Conservation (phyloP, 257 asterid species). For the Lantana camara region DNA sequence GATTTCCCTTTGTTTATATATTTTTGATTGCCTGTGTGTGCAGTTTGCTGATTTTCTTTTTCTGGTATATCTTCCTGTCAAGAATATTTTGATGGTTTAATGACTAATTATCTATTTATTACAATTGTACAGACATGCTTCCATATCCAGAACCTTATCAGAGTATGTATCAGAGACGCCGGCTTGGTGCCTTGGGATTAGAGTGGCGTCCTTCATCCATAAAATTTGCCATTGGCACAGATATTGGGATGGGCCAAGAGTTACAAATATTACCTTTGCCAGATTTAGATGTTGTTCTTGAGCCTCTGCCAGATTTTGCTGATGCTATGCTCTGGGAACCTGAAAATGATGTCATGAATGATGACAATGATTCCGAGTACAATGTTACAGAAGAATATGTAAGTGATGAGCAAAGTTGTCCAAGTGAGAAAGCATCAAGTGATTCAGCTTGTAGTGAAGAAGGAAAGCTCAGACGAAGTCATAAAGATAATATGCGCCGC, state of each 20-base stretch:
- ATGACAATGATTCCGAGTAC: conserved; percentile 95
- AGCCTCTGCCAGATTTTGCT: conserved; percentile 78
- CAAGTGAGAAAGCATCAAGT: conserved; percentile 53
- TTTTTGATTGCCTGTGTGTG: not conserved
- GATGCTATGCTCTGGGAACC: conserved; percentile 97
- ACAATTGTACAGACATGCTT: conserved; percentile 73
- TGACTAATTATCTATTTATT: conserved; percentile 20
- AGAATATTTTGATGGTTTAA: conserved; percentile 30
- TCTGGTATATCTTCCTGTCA: conserved; percentile 21
- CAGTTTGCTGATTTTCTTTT: conserved; percentile 4
- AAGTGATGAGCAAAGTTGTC: conserved; percentile 60
- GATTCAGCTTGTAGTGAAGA: conserved; percentile 69
- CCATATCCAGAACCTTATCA: conserved; percentile 99
- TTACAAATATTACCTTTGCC: conserved; percentile 79
- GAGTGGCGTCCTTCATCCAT: conserved; percentile 94
- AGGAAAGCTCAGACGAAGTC: conserved; percentile 44
- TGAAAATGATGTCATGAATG: conserved; percentile 75
- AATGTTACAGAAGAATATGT: conserved; percentile 64
- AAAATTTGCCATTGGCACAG: conserved; percentile 88
- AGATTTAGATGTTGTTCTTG: conserved; percentile 73
- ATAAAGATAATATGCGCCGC: conserved; percentile 61
- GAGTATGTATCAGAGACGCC: conserved; percentile 80
- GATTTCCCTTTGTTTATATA: conserved; percentile 26
- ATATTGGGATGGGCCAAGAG: conserved; percentile 75
- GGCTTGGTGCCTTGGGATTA: conserved; percentile 83